Base-by-base conservation (phyloP, 1,139 yeast genomes). In the Blastobotrys serpentis region DNA sequence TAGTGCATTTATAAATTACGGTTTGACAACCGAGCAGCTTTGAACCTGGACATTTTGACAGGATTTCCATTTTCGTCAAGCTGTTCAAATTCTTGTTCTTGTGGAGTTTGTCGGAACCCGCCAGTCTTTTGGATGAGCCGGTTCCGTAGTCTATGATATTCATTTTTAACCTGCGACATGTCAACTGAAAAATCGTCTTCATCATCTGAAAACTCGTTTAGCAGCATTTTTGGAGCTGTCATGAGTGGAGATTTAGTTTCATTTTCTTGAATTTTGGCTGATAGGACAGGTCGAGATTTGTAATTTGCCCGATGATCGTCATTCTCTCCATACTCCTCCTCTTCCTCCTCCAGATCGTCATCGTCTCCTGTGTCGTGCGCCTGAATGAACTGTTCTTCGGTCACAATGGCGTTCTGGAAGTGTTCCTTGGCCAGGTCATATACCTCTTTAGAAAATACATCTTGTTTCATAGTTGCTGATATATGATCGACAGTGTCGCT, bases 61-160 rank as follows among this genome's bases (percentile, higher is more conserved):
- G 81, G 80, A 47, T 79, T 77, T 0, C 87, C 88, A 34, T 71
- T 64, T 51, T 81, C 84, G 56, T 86, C 90, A n/a, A 85, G 69
- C 0, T 88, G 88, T 58, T 85, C 95, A 14, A 79, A 62, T 52
- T 81, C 92, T 51, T 67, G 61, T 46, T 79, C 88, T 47, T 70
- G 67, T 5, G 75, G 75, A 2, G 76, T 64, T 53, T 72, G 69
- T 16, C 65, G 65, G 54, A 64, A 80, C 0, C 84, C 84, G 1
- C 79, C 78, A 8, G 72, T 62, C 46, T 70, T 69, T 43, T 71
- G 66, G 18, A 83, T 69, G 56, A 84, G 64, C 49, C 74, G 73
- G 48, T 79, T 78, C 38, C 86, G 72, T 48, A 85, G 60, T 42
- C 74, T 71, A 44, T 82, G 79, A 60, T 86, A 86, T 46, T 81